Evolutionary conservation across 1,284 basidiomycete genomes (phyloP), one percentile per base, ranked within the genome.

Genomic region (Singerocomus inundabilis): DNA sequence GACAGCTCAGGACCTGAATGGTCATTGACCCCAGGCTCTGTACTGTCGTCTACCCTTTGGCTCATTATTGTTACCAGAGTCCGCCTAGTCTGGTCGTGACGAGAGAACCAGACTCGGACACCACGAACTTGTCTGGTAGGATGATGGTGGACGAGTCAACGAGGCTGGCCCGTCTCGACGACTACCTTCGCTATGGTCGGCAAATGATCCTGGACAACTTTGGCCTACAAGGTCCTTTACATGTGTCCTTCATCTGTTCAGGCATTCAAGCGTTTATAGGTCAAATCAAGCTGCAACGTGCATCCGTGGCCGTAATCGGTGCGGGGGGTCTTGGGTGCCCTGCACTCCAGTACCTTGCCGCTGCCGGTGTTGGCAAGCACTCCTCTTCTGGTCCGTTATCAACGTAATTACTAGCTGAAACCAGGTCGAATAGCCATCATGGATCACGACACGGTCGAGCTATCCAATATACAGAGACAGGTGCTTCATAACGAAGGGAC

Each of bases 261-360:
- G 6, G 46, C 11, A 30, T 37, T 54, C 36, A 44, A 7, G n/a
- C 31, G 41, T 28, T 24, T 41, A 34, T 59, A 96, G 94, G 89
- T 24, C 97, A 99, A 70, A 69, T 93, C 18, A 89, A 84, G 60
- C 73, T 99, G 9, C 82, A 84, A 51, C 59, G 73, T 6, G 82
- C 93, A 0, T 85, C 84, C 3, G 85, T 97, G 1, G 84, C 88
- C 3, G 91, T 99, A 1, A 82, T 99, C 5, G 97, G 97, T 16
- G 96, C 95, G 3, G 97, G 97, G 0, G 97, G 96, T 4, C 78
- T 99, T 7, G 97, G 97, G 12, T 99, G 97, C 68, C 96, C 97
- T 34, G 91, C 91, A 11, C 74, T 99, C 34, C 93, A 97, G 63
- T 98, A 99, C 67, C 81, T 99, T 9, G 92, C 85, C 7, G 88